Conservation (phyloP, 768 basidiomycete species). For the Boletus rufocinnamomeus region DNA sequence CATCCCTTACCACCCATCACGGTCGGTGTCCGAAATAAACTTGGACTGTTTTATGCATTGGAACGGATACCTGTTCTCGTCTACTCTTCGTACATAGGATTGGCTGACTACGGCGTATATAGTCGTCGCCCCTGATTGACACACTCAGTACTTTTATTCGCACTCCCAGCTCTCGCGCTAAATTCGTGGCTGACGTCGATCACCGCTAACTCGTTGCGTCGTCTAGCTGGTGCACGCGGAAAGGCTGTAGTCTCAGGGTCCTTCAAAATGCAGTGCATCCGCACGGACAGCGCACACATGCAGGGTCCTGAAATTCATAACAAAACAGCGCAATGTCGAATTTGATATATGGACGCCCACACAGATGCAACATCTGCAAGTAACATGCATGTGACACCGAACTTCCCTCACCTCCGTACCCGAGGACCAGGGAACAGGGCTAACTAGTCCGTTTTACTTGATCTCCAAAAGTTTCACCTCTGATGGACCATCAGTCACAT, state of each 20-base stretch:
- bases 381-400: slow-evolving; percentile 23
- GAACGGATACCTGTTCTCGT: slow-evolving; percentile 3
- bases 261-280: slow-evolving; percentile 23
- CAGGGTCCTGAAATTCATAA: slow-evolving; percentile 24
- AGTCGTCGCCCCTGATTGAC: slow-evolving; percentile 17
- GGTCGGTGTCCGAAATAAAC: slow-evolving; percentile 8
- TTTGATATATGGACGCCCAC: slow-evolving; percentile 31
- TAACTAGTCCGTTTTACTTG: slow-evolving; percentile 44
- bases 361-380: slow-evolving; percentile 20
- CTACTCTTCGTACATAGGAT: background rate
- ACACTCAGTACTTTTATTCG: slow-evolving; percentile 1
- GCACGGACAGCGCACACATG: slow-evolving; percentile 27
- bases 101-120: background rate
- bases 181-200: background rate
- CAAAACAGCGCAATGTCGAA: slow-evolving; percentile 22
- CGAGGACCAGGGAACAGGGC: slow-evolving; percentile 15
- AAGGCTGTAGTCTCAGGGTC: slow-evolving; percentile 26
- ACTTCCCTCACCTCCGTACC: slow-evolving; percentile 6
- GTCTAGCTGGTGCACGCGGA: slow-evolving; percentile 14
- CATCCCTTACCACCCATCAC: slow-evolving; percentile 6
- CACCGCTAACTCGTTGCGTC: background rate
- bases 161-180: background rate
- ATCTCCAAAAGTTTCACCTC: slow-evolving; percentile 74
- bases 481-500: slow-evolving; percentile 33
- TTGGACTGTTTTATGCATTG: background rate